phyloP scores from a whole-genome alignment of 768 basidiomycete species.

The Thelephora aurantiotincta region DNA sequence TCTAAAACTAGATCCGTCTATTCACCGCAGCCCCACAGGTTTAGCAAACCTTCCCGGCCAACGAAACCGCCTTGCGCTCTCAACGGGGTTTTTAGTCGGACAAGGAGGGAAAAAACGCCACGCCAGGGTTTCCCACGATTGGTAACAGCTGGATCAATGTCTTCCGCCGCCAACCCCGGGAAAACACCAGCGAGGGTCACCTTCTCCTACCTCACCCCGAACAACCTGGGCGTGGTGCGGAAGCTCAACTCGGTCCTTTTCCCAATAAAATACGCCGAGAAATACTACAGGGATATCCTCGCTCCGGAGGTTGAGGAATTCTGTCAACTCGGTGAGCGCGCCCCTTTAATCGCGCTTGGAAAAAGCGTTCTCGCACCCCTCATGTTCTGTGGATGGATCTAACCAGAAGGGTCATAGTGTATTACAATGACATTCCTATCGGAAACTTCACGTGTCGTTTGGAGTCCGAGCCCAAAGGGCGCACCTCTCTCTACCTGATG shows the following conservation, averaged over 20 bases:
- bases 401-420: conserved; percentile 33
- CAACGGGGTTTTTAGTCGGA: too few relatives aligned
- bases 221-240: conserved; percentile 70
- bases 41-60: too few relatives aligned
- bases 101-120: too few relatives aligned
- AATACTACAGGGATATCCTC: conserved; percentile 74
- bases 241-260: conserved; percentile 69
- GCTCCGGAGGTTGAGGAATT: conserved; percentile 70
- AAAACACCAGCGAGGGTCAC: conserved; percentile 32
- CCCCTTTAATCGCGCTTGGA: neutral
- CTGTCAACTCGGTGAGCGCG: conserved; percentile 70
- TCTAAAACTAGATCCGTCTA: too few relatives aligned
- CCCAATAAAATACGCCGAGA: conserved; percentile 80
- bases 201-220: conserved; percentile 60
- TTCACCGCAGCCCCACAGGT: too few relatives aligned
- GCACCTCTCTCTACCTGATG: conserved; percentile 65
- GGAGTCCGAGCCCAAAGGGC: conserved; percentile 43
- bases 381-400: neutral
- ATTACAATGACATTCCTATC: conserved; percentile 87
- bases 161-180: conserved; percentile 8
- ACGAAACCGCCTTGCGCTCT: too few relatives aligned
- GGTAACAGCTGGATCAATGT: conserved; percentile 11
- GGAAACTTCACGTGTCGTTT: conserved; percentile 80
- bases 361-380: too few relatives aligned
- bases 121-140: neutral